phyloP scores from a whole-genome alignment of 148 eudicot species.

The Rhododendron griersonianum region DNA sequence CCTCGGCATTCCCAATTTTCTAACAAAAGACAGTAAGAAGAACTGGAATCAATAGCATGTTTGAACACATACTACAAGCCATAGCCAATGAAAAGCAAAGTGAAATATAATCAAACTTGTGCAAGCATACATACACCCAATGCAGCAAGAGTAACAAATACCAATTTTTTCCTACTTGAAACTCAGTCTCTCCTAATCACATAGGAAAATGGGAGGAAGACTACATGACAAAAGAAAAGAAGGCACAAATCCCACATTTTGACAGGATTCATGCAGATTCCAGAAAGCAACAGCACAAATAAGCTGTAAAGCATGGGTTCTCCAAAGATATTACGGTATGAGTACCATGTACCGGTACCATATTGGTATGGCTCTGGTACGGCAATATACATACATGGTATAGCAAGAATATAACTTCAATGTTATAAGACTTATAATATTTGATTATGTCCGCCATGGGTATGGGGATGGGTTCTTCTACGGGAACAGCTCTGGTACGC shows the following conservation, averaged over 20 bases:
- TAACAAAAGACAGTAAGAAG: slow-evolving; percentile 23
- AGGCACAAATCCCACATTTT: background rate
- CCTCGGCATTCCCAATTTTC: slow-evolving; percentile 84
- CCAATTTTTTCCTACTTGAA: background rate
- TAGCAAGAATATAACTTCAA: background rate
- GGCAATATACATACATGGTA: no score
- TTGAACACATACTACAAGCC: background rate
- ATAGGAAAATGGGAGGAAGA: background rate
- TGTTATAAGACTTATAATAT: background rate
- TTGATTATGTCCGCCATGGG: background rate
- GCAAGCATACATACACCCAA: background rate
- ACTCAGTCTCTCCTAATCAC: background rate
- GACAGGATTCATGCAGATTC: background rate
- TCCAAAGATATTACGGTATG: background rate
- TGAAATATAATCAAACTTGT: background rate
- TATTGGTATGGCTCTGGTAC: background rate
- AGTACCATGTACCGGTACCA: background rate
- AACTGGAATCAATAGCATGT: background rate
- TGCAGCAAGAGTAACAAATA: slow-evolving; percentile 8
- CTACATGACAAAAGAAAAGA: background rate
- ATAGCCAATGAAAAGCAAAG: background rate
- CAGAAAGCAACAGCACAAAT: background rate
- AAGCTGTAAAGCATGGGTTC: background rate
- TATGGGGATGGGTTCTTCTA: background rate
- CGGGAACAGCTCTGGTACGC: background rate